Base-by-base conservation (phyloP, 495 filamentous ascomycete species). In the Evernia prunastri region DNA sequence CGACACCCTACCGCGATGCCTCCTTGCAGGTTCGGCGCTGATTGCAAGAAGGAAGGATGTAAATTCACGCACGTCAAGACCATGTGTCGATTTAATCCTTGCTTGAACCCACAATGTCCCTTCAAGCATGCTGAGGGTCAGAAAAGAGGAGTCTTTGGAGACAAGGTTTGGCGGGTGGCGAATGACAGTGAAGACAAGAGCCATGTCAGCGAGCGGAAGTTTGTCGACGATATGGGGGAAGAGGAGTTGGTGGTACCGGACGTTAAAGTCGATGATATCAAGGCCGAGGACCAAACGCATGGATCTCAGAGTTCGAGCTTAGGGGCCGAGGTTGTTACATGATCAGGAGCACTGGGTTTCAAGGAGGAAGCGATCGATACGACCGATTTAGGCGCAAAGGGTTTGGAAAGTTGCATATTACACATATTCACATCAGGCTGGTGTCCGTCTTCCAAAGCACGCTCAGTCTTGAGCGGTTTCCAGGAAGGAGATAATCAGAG, bases 81-180 rank as follows among this genome's bases (percentile, higher is more conserved):
- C 29, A 80, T 87, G 67, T 99, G 94, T 87, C 93, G 88, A 66
- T 97, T 87, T 76, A 91, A 86, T 65, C 94, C 94, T 5, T 99
- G 94, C 73, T 83, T 89, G 63, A 96, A 96, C 71, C 81, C 85
- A 18, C 80, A 73, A 60, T 99, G 94, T 72, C 79, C 86, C 29
- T 97, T 90, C 81, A 92, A 92, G 74, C 94, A 99, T 74, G 86
- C 84, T 27, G 94, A 96, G 63, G 95, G 95, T 33, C 95, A 97
- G 73, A 80, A 84, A 74, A 70, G 86, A 74, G 79, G 82, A 33
- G 79, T 80, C n/a, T 91, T 90, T 75, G 79, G 86, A 45, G 90
- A 96, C 75, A 96, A 94, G 74, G 91, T 96, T 27, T 98, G 94
- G 94, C 51, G 51, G 29, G 29, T 54, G 29, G 89, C 85, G 39